Conservation (phyloP, 331 rosid species). For the Rhamnella rubrinervis region DNA sequence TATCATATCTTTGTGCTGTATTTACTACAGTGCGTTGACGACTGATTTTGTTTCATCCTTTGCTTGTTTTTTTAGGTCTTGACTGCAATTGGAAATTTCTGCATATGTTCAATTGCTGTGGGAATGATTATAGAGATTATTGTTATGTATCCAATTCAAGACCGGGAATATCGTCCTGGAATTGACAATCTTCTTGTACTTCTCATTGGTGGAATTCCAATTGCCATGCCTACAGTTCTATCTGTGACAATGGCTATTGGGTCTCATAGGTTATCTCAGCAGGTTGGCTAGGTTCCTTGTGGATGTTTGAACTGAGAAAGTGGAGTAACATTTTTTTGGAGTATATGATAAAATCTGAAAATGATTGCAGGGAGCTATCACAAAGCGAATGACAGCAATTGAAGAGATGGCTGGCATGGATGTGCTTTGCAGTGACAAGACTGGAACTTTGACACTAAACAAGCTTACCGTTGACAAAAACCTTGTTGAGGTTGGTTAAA, state of each 20-base stretch:
- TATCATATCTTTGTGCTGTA: constrained; percentile 4
- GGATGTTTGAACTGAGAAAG: constrained; percentile 17
- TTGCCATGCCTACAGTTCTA: constrained; percentile 99
- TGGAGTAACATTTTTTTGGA: neutral
- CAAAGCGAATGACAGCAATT: constrained; percentile 98
- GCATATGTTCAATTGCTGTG: constrained; percentile 93
- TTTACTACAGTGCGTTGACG: constrained; percentile 4
- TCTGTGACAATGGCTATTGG: constrained; percentile 99
- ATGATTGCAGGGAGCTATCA: constrained; percentile 85
- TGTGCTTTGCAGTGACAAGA: constrained; percentile 98
- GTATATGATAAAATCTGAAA: constrained; percentile 12
- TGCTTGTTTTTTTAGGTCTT: constrained; percentile 55
- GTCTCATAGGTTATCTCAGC: constrained; percentile 93
- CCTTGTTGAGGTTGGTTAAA: constrained; percentile 72
- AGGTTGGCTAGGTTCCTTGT: constrained; percentile 52
- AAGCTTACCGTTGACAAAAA: constrained; percentile 91
- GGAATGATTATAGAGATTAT: constrained; percentile 90
- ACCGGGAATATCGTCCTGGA: constrained; percentile 85
- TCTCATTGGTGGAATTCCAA: constrained; percentile 98
- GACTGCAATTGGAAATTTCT: constrained; percentile 97
- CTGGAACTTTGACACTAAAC: constrained; percentile 93
- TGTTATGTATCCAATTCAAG: constrained; percentile 99
- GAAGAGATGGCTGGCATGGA: constrained; percentile 99
- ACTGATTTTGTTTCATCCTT: constrained; percentile 9
- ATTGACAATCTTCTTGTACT: constrained; percentile 96